Evolutionary conservation across 768 basidiomycete genomes (phyloP), one percentile per base, ranked within the genome.

Genomic region (Holtermannia corniformis): DNA sequence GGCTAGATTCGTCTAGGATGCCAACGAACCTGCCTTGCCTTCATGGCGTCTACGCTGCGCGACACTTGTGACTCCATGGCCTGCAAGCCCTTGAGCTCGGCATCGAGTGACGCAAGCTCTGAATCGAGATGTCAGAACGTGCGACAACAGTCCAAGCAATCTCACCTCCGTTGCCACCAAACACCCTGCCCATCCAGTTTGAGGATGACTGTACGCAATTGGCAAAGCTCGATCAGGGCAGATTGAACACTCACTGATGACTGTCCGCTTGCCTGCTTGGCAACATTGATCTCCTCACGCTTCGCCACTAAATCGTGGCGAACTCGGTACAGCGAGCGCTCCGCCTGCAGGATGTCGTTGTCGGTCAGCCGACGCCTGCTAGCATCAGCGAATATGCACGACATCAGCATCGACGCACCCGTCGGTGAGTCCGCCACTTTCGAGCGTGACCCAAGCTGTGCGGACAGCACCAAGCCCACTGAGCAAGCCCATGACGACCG

Each of bases 381-480:
- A 27, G 5, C 23, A 26, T 37, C 32, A 37, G 20, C 7, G 21
- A n/a, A n/a, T n/a, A n/a, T n/a, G 40, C 4, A 42, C 49, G 20
- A 43, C 26, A 21, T 52, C 32, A 46, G 50, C 13, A 16, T 28
- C 13, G 20, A 58, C 64, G 40, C 41, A 61, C 63, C 64, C 58
- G 40, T 61, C 51, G 3, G 55, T 54, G 24, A 54, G 22, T 21
- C 58, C 54, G 5, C 51, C 53, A 43, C 60, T 57, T 49, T 68
- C 64, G 47, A 60, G 56, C 43, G 65, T 68, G 12, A 51, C 59
- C 70, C 70, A 72, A 13, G 70, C 64, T 5, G 68, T 68, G 24
- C 68, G 46, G 0, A 68, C 63, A 19, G 70, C 70, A n/a, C 70
- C 70, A n/a, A 67, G 61, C 5, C 70, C 70, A 20, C 64, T 67